phyloP scores from a whole-genome alignment of 2,329 filamentous ascomycete genomes.

The Alternaria sp. region DNA sequence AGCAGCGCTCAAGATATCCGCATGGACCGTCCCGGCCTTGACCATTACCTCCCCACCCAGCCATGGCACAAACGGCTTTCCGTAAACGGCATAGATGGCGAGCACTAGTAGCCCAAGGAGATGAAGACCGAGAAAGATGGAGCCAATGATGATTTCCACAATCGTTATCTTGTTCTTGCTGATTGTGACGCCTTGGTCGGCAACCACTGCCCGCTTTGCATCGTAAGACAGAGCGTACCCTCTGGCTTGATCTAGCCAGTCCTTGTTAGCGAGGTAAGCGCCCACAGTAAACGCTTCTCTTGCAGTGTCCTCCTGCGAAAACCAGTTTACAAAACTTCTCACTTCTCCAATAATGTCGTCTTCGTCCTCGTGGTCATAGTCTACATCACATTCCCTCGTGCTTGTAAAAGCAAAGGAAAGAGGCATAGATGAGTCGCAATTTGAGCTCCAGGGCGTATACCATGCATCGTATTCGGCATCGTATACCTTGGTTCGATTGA shows the following conservation, averaged over 20 bases:
- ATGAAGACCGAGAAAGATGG: neutral
- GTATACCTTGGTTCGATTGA: neutral
- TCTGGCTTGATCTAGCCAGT: neutral
- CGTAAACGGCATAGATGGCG: neutral
- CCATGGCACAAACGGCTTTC: neutral
- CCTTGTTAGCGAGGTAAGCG: constrained; percentile 3
- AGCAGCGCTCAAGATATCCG: neutral
- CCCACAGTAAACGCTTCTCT: neutral
- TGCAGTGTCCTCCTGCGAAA: neutral
- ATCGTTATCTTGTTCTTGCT: neutral
- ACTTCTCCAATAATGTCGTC: neutral
- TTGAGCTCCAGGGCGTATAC: neutral
- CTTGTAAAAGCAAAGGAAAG: neutral
- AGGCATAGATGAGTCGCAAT: neutral
- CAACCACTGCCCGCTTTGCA: neutral
- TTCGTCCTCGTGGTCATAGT: neutral
- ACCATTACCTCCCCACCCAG: neutral
- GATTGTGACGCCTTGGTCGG: neutral
- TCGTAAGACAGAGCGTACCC: neutral
- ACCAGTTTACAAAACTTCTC: neutral
- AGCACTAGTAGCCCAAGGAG: neutral
- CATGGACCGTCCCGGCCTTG: neutral
- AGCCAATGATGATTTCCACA: neutral
- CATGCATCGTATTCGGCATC: neutral
- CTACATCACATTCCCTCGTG: neutral